A percentile compares a stretch with the other conserved stretches of the same genome.
Evolutionary conservation across 106 monocot species (phyloP).

Genomic region (Triglochin maritima): DNA sequence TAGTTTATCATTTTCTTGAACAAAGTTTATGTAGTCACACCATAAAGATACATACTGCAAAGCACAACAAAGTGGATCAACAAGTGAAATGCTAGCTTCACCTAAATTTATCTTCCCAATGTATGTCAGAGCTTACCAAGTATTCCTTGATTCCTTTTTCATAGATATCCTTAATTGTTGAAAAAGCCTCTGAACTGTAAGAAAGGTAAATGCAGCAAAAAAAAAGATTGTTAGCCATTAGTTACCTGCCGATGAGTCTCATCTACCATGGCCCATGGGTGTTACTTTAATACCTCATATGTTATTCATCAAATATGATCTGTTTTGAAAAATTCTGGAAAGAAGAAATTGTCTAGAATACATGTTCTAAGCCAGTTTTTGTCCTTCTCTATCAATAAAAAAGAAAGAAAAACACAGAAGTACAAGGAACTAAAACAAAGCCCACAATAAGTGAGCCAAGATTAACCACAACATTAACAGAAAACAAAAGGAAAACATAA

Average conservation of each 20-base stretch:
- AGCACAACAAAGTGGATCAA: background rate
- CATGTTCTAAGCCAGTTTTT: too few relatives aligned
- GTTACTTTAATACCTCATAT: too few relatives aligned
- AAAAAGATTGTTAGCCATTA: background rate
- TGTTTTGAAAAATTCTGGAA: too few relatives aligned
- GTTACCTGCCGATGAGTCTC: background rate
- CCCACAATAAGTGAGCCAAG: too few relatives aligned
- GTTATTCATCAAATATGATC: too few relatives aligned
- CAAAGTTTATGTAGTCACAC: constrained; percentile 80
- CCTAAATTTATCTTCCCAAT: too few relatives aligned
- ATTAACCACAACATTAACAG: too few relatives aligned
- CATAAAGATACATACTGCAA: constrained; percentile 86
- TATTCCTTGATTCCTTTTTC: constrained; percentile 86
- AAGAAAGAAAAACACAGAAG: too few relatives aligned
- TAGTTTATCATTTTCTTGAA: constrained; percentile 68
- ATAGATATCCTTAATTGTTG: constrained; percentile 60
- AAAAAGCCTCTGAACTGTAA: constrained; percentile 53
- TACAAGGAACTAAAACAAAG: too few relatives aligned
- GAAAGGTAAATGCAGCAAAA: background rate
- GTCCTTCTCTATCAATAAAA: too few relatives aligned
- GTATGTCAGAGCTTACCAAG: constrained; percentile 40
- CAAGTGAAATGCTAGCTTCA: background rate
- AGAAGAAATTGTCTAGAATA: too few relatives aligned
- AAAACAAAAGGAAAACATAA: too few relatives aligned
- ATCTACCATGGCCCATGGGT: background rate